Evolutionary conservation across 176 grass and related monocot genomes (phyloP).

Genomic region (Alloteropsis semialata): DNA sequence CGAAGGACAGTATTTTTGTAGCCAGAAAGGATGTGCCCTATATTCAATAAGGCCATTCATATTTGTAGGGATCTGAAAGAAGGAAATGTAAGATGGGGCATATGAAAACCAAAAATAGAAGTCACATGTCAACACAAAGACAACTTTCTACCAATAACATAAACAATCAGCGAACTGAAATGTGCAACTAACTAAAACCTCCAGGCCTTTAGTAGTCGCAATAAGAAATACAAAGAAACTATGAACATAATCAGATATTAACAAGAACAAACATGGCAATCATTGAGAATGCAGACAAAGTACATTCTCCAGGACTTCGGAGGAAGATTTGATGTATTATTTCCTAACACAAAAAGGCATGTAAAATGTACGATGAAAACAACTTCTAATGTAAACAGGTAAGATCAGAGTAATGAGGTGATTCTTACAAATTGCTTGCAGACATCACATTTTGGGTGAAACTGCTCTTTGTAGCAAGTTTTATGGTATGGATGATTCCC

Average conservation of each 20-base stretch:
- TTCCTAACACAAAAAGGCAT: not conserved
- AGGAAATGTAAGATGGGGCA: constrained; percentile 22
- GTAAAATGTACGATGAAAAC: constrained; percentile 11
- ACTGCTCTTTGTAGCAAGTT: constrained; percentile 78
- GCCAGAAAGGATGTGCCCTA: constrained; percentile 93
- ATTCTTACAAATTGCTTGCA: constrained; percentile 94
- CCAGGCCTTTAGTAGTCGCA: not conserved
- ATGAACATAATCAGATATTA: constrained; percentile 2
- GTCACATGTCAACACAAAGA: constrained; percentile 2
- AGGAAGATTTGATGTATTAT: not conserved
- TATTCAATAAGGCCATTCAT: constrained; percentile 89
- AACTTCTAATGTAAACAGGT: not conserved
- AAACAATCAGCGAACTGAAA: not conserved
- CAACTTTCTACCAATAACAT: constrained; percentile 8
- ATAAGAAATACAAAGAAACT: not conserved
- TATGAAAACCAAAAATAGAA: constrained; percentile 6
- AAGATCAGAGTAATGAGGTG: not conserved
- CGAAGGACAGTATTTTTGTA: constrained; percentile 96
- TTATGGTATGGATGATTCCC: constrained; percentile 85
- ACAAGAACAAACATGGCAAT: constrained; percentile 12
- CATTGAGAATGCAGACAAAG: not conserved
- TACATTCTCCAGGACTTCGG: not conserved
- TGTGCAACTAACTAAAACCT: not conserved
- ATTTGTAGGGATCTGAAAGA: constrained; percentile 82
- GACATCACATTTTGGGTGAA: constrained; percentile 97